These are phyloP conservation scores for Chrysanthemum makinoi DNA, from an alignment of 129 eudicot genomes.

Conservation along the genomic window DNA sequence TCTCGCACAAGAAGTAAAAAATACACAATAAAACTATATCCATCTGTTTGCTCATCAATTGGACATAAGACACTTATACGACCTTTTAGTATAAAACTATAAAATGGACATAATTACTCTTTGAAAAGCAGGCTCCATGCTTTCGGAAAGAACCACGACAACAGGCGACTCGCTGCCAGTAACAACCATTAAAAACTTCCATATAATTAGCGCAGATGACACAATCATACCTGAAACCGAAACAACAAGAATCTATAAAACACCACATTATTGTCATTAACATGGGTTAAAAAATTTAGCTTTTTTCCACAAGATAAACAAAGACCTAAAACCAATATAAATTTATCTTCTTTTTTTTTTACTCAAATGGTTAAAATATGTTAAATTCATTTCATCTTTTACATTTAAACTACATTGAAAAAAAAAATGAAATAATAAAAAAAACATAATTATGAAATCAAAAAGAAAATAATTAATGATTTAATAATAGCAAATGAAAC, in stretches of 20 bases:
- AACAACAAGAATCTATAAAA: not conserved
- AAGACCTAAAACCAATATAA: no score
- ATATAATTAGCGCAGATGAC: constrained; percentile 74
- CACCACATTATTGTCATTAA: not conserved
- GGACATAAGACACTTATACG: not conserved
- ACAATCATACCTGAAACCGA: constrained; percentile 65
- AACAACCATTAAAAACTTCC: constrained; percentile 74
- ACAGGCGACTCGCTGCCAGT: constrained; percentile 91
- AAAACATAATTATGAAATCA: not conserved
- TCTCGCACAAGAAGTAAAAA: not conserved
- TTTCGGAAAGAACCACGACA: constrained; percentile 88
- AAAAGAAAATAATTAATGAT: no score
- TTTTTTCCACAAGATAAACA: not conserved
- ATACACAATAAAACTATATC: not conserved
- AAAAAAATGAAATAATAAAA: no score
- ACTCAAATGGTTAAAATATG: not conserved
- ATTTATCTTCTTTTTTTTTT: no score
- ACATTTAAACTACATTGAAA: not conserved
- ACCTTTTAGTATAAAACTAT: not conserved
- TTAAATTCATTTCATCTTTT: not conserved
- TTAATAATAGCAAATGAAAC: not conserved
- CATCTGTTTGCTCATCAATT: not conserved
- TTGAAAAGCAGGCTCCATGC: constrained; percentile 94
- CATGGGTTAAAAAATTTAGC: not conserved
- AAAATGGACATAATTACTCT: constrained; percentile 42